These are phyloP conservation scores for Cadophora sp. DNA, from an alignment of 2,329 filamentous ascomycete species.

Conservation along the genomic window DNA sequence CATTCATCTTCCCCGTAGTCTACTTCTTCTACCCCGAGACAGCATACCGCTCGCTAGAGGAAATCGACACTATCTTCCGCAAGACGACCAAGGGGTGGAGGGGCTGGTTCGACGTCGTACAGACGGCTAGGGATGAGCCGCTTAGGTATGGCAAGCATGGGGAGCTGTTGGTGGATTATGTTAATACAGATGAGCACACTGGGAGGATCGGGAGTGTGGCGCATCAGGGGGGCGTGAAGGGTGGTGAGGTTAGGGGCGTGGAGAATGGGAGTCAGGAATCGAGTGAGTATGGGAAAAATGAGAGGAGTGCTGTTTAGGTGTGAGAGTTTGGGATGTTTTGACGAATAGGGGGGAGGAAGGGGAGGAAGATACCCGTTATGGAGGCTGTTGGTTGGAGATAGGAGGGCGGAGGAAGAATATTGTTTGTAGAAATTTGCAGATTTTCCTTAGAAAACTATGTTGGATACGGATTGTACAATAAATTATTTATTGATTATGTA, in stretches of 20 bases:
- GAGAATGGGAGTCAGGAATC: constrained; percentile 26
- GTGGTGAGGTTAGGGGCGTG: constrained; percentile 13
- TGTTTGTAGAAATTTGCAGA: too few relatives aligned
- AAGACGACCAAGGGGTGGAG: constrained; percentile 51
- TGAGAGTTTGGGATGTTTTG: background rate
- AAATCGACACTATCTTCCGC: constrained; percentile 70
- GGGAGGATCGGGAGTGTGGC: constrained; percentile 21
- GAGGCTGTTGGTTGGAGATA: background rate
- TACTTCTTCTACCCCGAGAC: constrained; percentile 73
- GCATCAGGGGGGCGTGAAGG: constrained; percentile 13
- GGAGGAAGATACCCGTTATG: background rate
- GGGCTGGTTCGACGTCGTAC: constrained; percentile 52
- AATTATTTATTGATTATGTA: too few relatives aligned
- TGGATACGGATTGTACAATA: too few relatives aligned
- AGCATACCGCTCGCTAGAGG: constrained; percentile 67
- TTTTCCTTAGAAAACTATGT: too few relatives aligned
- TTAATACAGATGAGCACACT: constrained; percentile 39
- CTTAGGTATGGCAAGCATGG: constrained; percentile 65
- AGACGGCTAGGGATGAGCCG: constrained; percentile 55
- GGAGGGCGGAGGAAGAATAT: too few relatives aligned
- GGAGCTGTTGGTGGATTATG: constrained; percentile 54
- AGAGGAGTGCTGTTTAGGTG: background rate
- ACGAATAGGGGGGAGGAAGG: background rate
- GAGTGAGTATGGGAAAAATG: constrained; percentile 3
- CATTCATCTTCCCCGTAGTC: constrained; percentile 46